Conservation (phyloP, 768 basidiomycete genomes). For the Lentinula detonsa region DNA sequence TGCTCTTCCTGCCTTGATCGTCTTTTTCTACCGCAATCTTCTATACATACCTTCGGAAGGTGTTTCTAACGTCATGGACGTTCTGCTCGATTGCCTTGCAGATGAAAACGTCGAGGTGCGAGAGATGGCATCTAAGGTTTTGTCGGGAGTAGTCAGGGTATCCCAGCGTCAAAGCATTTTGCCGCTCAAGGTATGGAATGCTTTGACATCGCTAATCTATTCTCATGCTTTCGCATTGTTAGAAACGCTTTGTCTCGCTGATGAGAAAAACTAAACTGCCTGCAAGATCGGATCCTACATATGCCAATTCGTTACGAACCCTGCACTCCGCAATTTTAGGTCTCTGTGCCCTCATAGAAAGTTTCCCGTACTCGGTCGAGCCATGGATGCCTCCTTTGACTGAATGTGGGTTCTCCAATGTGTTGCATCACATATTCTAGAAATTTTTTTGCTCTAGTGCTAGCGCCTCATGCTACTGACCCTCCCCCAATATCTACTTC, state of each 20-base stretch:
- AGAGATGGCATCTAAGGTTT: conserved; percentile 81
- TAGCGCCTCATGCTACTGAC: conserved; percentile 75
- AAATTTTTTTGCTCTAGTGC: conserved; percentile 34
- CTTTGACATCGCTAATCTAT: conserved; percentile 2
- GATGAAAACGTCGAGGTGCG: conserved; percentile 94
- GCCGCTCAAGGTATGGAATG: conserved; percentile 62
- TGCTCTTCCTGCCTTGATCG: conserved; percentile 80
- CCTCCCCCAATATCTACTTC: conserved; percentile 89
- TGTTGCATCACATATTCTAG: neutral
- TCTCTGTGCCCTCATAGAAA: conserved; percentile 84
- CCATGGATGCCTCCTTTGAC: conserved; percentile 83
- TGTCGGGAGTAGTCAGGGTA: conserved; percentile 83
- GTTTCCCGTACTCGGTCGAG: conserved; percentile 92
- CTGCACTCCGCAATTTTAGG: conserved; percentile 90
- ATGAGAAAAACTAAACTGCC: conserved; percentile 62
- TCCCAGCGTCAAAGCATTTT: conserved; percentile 86
- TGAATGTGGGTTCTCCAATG: conserved; percentile 45
- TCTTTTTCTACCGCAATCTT: conserved; percentile 90
- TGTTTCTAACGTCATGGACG: conserved; percentile 72
- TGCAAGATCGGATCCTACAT: conserved; percentile 58
- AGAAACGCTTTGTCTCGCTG: conserved; percentile 78
- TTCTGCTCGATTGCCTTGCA: conserved; percentile 73
- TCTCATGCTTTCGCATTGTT: conserved; percentile 7
- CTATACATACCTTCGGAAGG: conserved; percentile 64
- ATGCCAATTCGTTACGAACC: conserved; percentile 64